Percentiles rank a stretch among this genome's conserved stretches.
phyloP scores from a whole-genome alignment of 1,284 basidiomycete species.

The Malassezia yamatoensis region DNA sequence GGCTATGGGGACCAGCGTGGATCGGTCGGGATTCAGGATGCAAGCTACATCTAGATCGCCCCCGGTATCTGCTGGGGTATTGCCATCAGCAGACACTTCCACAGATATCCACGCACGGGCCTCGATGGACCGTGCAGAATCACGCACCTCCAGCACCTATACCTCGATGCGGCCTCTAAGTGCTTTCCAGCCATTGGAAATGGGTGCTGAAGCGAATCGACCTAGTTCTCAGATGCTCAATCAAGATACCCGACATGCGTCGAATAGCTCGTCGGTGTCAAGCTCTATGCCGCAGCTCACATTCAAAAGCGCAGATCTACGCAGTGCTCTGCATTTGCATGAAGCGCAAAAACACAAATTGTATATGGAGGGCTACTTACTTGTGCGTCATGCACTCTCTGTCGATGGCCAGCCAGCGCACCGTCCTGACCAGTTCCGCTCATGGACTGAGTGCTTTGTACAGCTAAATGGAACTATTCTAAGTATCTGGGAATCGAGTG shows the following conservation, averaged over 20 bases:
- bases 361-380: conserved; percentile 47
- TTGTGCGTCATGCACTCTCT: conserved; percentile 35
- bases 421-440: conserved; percentile 27
- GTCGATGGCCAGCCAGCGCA: conserved; percentile 41
- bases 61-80: too few relatives aligned
- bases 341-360: conserved; percentile 40
- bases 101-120: too few relatives aligned
- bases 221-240: conserved; percentile 8
- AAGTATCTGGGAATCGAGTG: conserved; percentile 78
- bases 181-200: conserved; percentile 41
- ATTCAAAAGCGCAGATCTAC: conserved; percentile 42
- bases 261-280: conserved; percentile 20
- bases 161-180: conserved; percentile 32
- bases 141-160: conserved; percentile 11
- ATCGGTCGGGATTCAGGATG: too few relatives aligned
- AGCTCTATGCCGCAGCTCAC: conserved; percentile 32
- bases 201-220: conserved; percentile 16
- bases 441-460: conserved; percentile 53
- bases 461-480: conserved; percentile 85
- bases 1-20: neutral
- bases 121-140: conserved; percentile 13
- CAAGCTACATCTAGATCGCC: too few relatives aligned
- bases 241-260: conserved; percentile 26
- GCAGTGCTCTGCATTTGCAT: conserved; percentile 40
- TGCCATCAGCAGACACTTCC: neutral